phyloP scores from a whole-genome alignment of 805 yeast species.

The Priceomyces castillae region DNA sequence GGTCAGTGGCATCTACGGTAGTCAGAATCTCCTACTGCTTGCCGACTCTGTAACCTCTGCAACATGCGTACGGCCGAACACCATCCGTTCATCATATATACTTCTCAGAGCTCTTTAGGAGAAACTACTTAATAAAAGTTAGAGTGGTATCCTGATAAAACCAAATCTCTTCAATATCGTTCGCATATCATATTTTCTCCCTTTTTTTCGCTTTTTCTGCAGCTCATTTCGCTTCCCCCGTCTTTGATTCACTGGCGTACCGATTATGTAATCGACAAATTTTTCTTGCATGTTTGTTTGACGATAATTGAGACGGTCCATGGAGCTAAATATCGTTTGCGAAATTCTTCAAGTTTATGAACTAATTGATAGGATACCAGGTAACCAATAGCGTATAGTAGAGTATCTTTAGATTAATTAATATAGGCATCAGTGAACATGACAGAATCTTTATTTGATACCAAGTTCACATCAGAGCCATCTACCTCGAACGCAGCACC shows the following conservation, averaged over 20 bases:
- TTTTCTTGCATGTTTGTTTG: neutral
- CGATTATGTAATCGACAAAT: slow-evolving; percentile 2
- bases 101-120: too few relatives aligned
- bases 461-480: slow-evolving; percentile 24
- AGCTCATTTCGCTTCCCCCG: neutral
- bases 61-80: neutral
- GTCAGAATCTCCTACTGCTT: neutral
- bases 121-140: too few relatives aligned
- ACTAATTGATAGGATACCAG: neutral
- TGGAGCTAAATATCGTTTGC: neutral
- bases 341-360: neutral
- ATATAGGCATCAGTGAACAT: slow-evolving; percentile 9
- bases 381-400: neutral
- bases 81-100: too few relatives aligned
- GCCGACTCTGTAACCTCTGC: neutral
- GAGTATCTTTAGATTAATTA: neutral
- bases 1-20: neutral
- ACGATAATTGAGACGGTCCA: neutral
- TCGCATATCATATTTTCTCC: too few relatives aligned
- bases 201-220: neutral
- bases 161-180: too few relatives aligned
- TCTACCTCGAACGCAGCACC: slow-evolving; percentile 7
- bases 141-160: too few relatives aligned
- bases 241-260: neutral
- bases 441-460: slow-evolving; percentile 36